phyloP scores from a whole-genome alignment of 1,284 basidiomycete genomes.

The Pascua sp. region DNA sequence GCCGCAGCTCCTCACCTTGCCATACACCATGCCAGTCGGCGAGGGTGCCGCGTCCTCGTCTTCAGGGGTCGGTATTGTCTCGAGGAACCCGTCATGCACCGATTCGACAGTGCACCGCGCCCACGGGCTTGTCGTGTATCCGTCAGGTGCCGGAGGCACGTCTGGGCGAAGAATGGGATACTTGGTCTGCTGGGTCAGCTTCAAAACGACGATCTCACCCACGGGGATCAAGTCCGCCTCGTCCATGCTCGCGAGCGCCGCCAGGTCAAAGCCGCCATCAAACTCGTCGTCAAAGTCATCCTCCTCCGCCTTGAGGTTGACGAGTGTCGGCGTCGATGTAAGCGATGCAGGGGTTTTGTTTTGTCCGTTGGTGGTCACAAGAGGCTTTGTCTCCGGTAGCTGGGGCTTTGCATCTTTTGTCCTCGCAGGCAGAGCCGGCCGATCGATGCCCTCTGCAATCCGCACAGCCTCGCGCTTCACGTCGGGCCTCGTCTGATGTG shows the following conservation, averaged over 20 bases:
- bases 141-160: conserved; percentile 27
- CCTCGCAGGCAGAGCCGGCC: too few relatives aligned
- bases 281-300: conserved; percentile 20
- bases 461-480: too few relatives aligned
- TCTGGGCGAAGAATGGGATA: conserved; percentile 37
- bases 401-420: too few relatives aligned
- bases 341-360: too few relatives aligned
- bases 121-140: conserved; percentile 37
- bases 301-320: background rate
- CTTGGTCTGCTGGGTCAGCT: conserved; percentile 20
- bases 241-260: conserved; percentile 32
- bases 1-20: conserved; percentile 19
- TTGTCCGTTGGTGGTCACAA: too few relatives aligned
- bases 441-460: too few relatives aligned
- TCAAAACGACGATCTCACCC: too few relatives aligned
- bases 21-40: conserved; percentile 14
- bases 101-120: conserved; percentile 29
- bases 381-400: too few relatives aligned
- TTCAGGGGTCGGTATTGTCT: background rate
- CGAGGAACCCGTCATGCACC: conserved; percentile 26
- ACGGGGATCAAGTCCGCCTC: conserved; percentile 25
- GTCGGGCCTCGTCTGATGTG: too few relatives aligned
- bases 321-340: background rate
- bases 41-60: conserved; percentile 2
- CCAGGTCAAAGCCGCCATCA: conserved; percentile 38